Evolutionary conservation across 176 grass and related monocot genomes (phyloP), one percentile per base, ranked within the genome.

Genomic region (Oropetium thomaeum): DNA sequence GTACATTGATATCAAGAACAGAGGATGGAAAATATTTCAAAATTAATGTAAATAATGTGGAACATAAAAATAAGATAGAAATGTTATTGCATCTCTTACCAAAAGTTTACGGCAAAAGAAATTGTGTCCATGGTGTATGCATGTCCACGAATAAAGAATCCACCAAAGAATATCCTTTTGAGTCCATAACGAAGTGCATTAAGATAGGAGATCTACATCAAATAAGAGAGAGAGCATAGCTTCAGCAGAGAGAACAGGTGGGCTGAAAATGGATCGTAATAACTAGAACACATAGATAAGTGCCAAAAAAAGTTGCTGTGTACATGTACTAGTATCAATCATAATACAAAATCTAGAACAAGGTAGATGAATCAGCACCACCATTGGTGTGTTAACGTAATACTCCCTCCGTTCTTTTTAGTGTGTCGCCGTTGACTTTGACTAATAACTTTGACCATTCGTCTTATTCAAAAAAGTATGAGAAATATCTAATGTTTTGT

Each of bases 101-200:
- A 98, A 82, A 98, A 98, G 89, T 94, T 54, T 33, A 98, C 95
- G 23, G 95, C 91, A 79, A 98, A 98, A 83, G 95, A 92, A 87
- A 98, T 98, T 25, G 95, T 98, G 68, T 98, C 95, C 95, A 98
- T 98, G 49, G 95, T 98, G 72, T 98, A 98, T 52, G 95, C 95
- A 84, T 98, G 95, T 5, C 95, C 95, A 75, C 95, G 95, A 79
- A 98, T 98, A 59, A 98, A 98, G 74, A 98, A 98, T 65, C 95
- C 95, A 63, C 95, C 95, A 69, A 98, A 98, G 77, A 98, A 92
- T 83, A 98, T 98, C 77, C 80, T 98, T 74, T 98, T 98, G 30
- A 98, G 86, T 68, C 95, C 91, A 86, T 98, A 98, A 19, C 95
- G 91, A 79, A 98, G 88, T 79, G 95, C 95, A 76, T 98, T 98